A percentile compares a stretch with the other conserved stretches of the same genome.
These are phyloP conservation scores for Amanita exitialis DNA, from an alignment of 768 basidiomycete species.

Conservation along the genomic window DNA sequence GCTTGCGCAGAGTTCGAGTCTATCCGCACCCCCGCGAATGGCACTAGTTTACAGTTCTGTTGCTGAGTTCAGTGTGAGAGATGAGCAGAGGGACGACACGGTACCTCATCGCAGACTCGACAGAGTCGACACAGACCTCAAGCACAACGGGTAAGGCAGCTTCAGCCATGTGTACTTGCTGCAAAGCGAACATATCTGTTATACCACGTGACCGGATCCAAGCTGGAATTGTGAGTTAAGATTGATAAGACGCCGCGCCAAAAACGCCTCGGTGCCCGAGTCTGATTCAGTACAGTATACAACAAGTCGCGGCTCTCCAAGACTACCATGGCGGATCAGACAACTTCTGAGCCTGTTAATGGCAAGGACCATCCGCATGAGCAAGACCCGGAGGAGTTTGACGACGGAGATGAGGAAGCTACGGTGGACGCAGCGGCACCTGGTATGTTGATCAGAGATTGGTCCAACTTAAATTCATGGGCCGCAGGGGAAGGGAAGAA, in stretches of 20 bases:
- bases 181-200: too few species aligned
- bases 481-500: conserved; percentile 47
- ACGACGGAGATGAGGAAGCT: conserved; percentile 12
- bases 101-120: conserved; percentile 59
- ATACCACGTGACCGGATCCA: too few species aligned
- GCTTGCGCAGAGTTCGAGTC: conserved; percentile 70
- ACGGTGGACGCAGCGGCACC: conserved; percentile 9
- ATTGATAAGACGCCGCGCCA: too few species aligned
- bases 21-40: conserved; percentile 57
- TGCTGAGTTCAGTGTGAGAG: conserved; percentile 7
- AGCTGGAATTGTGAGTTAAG: too few species aligned
- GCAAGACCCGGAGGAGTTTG: conserved; percentile 1
- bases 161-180: conserved; percentile 5
- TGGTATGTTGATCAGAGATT: background rate
- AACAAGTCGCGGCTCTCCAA: background rate
- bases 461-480: background rate
- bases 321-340: background rate
- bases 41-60: conserved; percentile 36
- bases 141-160: conserved; percentile 18
- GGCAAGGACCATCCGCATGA: background rate
- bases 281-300: background rate
- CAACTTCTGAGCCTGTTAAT: background rate
- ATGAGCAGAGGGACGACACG: conserved; percentile 15
- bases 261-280: too few species aligned
- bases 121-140: conserved; percentile 73